Conservation (phyloP, 306 rosid genomes). For the Cercis canadensis region DNA sequence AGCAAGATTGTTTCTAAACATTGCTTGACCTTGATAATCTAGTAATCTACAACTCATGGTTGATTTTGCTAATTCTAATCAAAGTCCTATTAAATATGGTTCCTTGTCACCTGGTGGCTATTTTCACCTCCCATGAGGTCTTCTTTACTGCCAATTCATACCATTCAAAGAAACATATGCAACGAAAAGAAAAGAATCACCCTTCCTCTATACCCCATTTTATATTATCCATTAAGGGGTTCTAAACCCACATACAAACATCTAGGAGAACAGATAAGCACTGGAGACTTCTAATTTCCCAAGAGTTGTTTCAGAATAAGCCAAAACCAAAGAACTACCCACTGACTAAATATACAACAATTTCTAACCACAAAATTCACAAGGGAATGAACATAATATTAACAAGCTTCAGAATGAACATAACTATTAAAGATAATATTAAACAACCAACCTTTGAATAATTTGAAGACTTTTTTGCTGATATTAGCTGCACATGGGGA, state of each 20-base stretch:
- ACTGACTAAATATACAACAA: not conserved
- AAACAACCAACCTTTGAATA: constrained; percentile 63
- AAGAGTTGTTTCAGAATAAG: not conserved
- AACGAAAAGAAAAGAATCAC: constrained; percentile 1
- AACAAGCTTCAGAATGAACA: constrained; percentile 12
- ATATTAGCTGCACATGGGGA: constrained; percentile 75
- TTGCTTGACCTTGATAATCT: not conserved
- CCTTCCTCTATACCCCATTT: not conserved
- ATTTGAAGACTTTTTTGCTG: constrained; percentile 49
- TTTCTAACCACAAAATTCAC: constrained; percentile 15
- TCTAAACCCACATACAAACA: not conserved
- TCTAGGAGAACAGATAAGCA: not conserved
- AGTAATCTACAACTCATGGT: not conserved
- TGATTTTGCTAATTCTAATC: constrained; percentile 5
- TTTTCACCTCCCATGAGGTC: not conserved
- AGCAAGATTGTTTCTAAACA: not conserved
- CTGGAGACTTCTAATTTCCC: constrained; percentile 1
- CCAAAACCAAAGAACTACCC: constrained; percentile 17
- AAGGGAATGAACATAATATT: constrained; percentile 24
- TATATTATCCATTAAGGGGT: not conserved
- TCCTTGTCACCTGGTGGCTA: not conserved
- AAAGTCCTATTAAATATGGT: not conserved
- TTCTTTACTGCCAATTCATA: not conserved
- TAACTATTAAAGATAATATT: constrained; percentile 8
- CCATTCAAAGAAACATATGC: not conserved